phyloP scores from a whole-genome alignment of 805 yeast genomes.

The Candida patagonica region DNA sequence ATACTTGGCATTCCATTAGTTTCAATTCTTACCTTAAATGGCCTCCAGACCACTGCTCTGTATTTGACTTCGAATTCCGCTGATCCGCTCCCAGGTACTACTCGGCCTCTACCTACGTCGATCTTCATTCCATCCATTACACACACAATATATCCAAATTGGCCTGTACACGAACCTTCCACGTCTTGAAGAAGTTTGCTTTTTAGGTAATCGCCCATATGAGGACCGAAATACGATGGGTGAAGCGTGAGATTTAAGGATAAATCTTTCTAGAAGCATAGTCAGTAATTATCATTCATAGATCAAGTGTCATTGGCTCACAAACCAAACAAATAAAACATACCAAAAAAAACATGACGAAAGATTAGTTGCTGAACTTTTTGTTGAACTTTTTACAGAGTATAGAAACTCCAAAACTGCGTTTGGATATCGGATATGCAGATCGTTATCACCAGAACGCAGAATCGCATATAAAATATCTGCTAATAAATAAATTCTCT shows the following conservation, averaged over 20 bases:
- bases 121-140: constrained; percentile 90
- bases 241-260: constrained; percentile 87
- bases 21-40: constrained; percentile 50
- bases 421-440: no score
- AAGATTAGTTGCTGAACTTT: no score
- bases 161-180: constrained; percentile 98
- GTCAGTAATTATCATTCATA: neutral
- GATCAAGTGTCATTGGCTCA: neutral
- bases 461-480: no score
- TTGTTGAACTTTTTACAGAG: no score
- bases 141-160: constrained; percentile 94
- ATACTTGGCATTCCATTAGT: neutral
- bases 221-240: constrained; percentile 96
- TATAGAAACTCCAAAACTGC: no score
- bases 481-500: no score
- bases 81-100: constrained; percentile 83
- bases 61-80: constrained; percentile 96
- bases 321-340: neutral
- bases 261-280: constrained; percentile 57
- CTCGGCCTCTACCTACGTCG: constrained; percentile 90
- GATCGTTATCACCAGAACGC: no score
- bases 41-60: constrained; percentile 96
- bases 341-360: constrained; percentile 8
- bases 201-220: constrained; percentile 88
- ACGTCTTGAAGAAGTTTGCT: constrained; percentile 89